Conservation (phyloP, 176 grass and related monocot species). For the Carex pumila region DNA sequence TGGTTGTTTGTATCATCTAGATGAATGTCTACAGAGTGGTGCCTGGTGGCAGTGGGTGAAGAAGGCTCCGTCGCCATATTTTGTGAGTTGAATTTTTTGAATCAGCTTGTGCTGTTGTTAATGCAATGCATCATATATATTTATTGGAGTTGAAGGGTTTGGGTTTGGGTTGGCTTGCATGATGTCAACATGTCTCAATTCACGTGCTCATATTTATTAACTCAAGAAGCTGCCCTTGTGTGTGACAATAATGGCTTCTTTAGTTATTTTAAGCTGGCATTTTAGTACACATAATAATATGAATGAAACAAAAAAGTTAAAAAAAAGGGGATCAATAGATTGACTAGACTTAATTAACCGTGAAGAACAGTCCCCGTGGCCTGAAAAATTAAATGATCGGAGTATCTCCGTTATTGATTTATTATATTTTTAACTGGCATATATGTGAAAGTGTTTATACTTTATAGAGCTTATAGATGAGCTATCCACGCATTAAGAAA, state of each 20-base stretch:
- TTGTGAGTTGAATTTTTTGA: neutral
- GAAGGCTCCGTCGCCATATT: constrained; percentile 37
- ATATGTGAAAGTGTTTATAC: neutral
- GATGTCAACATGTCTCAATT: neutral
- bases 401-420: neutral
- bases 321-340: neutral
- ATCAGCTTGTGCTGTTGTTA: neutral
- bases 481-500: neutral
- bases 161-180: neutral
- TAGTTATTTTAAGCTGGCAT: neutral
- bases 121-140: constrained; percentile 11
- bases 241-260: neutral
- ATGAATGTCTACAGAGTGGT: constrained; percentile 39
- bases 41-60: neutral
- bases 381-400: neutral
- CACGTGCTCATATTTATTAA: constrained; percentile 6
- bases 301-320: neutral
- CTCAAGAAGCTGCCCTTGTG: neutral
- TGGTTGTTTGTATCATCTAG: constrained; percentile 18
- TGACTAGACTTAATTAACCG: neutral
- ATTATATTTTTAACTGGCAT: neutral
- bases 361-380: neutral
- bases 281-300: neutral
- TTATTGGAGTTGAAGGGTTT: neutral
- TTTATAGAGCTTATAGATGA: neutral